Percentiles rank a stretch among this genome's conserved stretches.
These are phyloP conservation scores for Globisporangium rhizosaccharum DNA, from an alignment of 352 stramenopile species.

Conservation along the genomic window DNA sequence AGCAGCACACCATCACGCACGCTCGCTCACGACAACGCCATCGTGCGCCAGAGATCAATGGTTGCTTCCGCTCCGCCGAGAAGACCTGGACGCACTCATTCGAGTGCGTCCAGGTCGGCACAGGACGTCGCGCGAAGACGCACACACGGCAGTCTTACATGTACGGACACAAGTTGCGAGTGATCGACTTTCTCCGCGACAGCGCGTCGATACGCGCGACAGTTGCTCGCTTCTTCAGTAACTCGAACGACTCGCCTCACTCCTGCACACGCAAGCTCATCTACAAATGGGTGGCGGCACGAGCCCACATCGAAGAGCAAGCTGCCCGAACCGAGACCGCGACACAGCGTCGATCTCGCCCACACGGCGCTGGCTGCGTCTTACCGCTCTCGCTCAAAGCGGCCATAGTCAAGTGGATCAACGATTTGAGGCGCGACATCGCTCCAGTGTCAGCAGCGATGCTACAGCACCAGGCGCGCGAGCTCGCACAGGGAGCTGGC, in stretches of 20 bases:
- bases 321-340: neutral
- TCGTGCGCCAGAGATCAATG: no score
- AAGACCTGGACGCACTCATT: no score
- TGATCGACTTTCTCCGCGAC: neutral
- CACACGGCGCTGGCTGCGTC: neutral
- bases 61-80: no score
- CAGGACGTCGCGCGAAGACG: neutral
- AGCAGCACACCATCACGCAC: no score
- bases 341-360: constrained; percentile 2
- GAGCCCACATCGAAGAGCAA: neutral
- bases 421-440: constrained; percentile 7
- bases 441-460: constrained; percentile 5
- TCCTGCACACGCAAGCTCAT: constrained; percentile 6
- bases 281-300: constrained; percentile 1
- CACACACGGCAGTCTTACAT: neutral
- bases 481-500: neutral
- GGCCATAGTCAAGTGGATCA: constrained; percentile 4
- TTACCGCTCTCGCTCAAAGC: neutral
- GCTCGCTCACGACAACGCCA: no score
- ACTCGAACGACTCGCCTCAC: neutral
- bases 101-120: no score
- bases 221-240: neutral
- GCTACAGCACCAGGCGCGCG: neutral
- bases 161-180: neutral
- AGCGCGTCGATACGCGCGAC: neutral